These are phyloP conservation scores for Neoboletus subvelutipes DNA, from an alignment of 768 basidiomycete species.

Conservation along the genomic window DNA sequence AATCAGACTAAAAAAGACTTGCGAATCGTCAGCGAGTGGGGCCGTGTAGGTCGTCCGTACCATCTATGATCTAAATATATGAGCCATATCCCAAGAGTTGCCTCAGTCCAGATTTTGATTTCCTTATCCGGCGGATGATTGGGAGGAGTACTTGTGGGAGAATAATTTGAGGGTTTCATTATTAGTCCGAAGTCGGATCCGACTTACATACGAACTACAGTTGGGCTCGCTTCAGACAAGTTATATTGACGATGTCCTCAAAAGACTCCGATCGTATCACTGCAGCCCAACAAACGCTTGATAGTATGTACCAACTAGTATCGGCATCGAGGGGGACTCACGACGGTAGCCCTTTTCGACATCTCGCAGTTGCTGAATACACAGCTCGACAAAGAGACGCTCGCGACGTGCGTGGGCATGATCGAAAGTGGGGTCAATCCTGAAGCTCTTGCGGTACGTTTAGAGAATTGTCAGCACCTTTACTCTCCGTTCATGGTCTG, in stretches of 20 bases:
- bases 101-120: slow-evolving; percentile 1
- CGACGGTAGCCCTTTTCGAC: slow-evolving; percentile 68
- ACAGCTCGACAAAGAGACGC: slow-evolving; percentile 82
- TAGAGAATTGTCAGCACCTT: slow-evolving; percentile 6
- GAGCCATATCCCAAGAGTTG: background rate
- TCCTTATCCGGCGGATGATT: slow-evolving; percentile 7
- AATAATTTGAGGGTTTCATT: background rate
- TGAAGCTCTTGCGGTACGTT: slow-evolving; percentile 81
- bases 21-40: background rate
- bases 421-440: slow-evolving; percentile 93
- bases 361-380: slow-evolving; percentile 89
- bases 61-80: background rate
- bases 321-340: slow-evolving; percentile 7
- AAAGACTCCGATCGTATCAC: slow-evolving; percentile 59
- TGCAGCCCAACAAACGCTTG: slow-evolving; percentile 68
- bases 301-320: slow-evolving; percentile 47
- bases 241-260: slow-evolving; percentile 32
- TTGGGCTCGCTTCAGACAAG: background rate
- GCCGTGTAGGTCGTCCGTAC: background rate
- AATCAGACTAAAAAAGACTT: background rate
- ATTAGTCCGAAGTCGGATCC: background rate
- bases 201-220: background rate
- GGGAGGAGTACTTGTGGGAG: background rate
- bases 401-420: slow-evolving; percentile 90
- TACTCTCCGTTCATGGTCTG: slow-evolving; percentile 3